Percentiles rank a stretch among this genome's conserved stretches.
Evolutionary conservation across 345 rosid genomes (phyloP).

Genomic region (Pistacia integerrima): DNA sequence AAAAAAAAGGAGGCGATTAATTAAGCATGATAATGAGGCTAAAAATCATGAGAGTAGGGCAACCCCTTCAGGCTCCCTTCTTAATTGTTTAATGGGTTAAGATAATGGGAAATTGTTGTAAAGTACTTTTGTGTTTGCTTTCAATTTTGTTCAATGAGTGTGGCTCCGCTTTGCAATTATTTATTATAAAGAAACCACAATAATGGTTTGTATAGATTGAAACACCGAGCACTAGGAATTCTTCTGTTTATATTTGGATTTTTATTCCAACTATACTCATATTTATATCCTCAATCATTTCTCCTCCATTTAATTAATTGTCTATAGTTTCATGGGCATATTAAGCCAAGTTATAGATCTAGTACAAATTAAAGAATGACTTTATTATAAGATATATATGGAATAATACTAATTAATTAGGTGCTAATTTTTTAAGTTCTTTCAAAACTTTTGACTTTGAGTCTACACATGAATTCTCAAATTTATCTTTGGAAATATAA

Average conservation of each 20-base stretch:
- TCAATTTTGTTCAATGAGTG: conserved; percentile 35
- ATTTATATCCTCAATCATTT: conserved; percentile 1
- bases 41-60: conserved; percentile 30
- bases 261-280: background rate
- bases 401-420: too few species aligned
- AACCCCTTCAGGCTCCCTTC: conserved; percentile 16
- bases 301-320: background rate
- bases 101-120: conserved; percentile 27
- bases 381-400: too few species aligned
- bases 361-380: background rate
- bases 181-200: conserved; percentile 20
- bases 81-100: conserved; percentile 15
- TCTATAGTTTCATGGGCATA: background rate
- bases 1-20: conserved; percentile 14
- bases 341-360: background rate
- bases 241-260: background rate
- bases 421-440: too few species aligned
- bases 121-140: conserved; percentile 47
- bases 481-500: too few species aligned
- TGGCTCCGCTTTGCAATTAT: conserved; percentile 32
- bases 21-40: conserved; percentile 17
- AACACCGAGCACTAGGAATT: background rate
- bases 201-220: conserved; percentile 10
- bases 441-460: too few species aligned
- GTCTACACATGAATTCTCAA: too few species aligned